Base-by-base conservation (phyloP, 192 early-diverging fungal genomes). In the Backusella circina region DNA sequence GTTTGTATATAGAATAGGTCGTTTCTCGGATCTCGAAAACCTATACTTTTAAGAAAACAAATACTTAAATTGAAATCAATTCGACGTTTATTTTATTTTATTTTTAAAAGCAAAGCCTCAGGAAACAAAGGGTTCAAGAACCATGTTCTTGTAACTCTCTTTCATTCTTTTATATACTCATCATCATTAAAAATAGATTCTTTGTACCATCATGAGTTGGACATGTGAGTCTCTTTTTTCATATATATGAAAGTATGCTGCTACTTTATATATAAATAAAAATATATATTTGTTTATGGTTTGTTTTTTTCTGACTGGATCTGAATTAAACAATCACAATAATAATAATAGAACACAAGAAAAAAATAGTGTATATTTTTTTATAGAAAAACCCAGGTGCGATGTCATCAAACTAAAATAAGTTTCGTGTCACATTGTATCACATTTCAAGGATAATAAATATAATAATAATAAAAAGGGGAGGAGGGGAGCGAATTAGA, bases 331-430 rank as follows among this genome's bases (percentile, higher is more conserved):
- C 23, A 61, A 61, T 61, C 54, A 61, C 26, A 61, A 61, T 28
- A 61, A 61, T 61, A 61, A 61, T 61, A 61, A 61, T 61, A 61
- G 54, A 61, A 61, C 54, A 61, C 54, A 61, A 47, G 44, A 47
- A 61, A 61, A n/a, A 61, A 61, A 23, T 61, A 61, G 54, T 61
- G 54, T 61, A 61, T 61, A 61, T 61, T 61, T 61, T 61, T 61
- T 61, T 61, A 61, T 61, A 61, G 54, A 61, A 61, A 57, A 61
- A 61, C 23, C 21, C 54, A 61, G 54, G 54, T 61, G 26, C 54
- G 21, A 61, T 61, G 54, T 61, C 54, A 61, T 61, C 54, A 61
- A 61, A 61, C 54, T 61, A 61, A 61, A 61, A 61, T 61, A 61
- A 61, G 54, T 61, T 61, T 28, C 54, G 54, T 61, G 54, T 10